These are phyloP conservation scores for Neobulgaria alba DNA, from an alignment of 2,329 filamentous ascomycete genomes.

Conservation along the genomic window DNA sequence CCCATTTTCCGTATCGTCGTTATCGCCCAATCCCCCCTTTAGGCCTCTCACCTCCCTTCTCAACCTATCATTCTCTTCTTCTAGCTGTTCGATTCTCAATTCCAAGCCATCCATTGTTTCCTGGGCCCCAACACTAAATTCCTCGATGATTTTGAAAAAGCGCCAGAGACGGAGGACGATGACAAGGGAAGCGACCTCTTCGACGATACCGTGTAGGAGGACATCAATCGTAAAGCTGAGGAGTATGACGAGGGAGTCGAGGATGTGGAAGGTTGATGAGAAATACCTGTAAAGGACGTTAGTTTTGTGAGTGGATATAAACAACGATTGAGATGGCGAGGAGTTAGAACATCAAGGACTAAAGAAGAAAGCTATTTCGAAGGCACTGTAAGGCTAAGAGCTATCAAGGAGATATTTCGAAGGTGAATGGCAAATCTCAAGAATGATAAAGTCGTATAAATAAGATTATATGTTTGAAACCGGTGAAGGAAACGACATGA, in stretches of 20 bases:
- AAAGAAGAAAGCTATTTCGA: too few species aligned
- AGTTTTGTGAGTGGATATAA: not conserved
- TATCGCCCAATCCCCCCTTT: constrained; percentile 14
- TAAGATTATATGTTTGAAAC: not conserved
- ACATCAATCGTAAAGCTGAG: constrained; percentile 54
- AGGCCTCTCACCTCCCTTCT: constrained; percentile 34
- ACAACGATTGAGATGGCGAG: too few species aligned
- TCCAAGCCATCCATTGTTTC: constrained; percentile 54
- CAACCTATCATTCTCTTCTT: constrained; percentile 39
- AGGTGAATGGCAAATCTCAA: not conserved
- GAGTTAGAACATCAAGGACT: too few species aligned
- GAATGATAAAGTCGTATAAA: not conserved
- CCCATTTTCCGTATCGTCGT: too few species aligned
- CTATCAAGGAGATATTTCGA: not conserved
- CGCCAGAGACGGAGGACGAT: constrained; percentile 60
- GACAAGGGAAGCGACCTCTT: constrained; percentile 58
- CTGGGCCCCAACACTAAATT: constrained; percentile 53
- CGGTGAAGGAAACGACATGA: not conserved
- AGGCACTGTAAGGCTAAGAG: too few species aligned
- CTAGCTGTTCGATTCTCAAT: constrained; percentile 41
- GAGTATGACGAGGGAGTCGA: constrained; percentile 56
- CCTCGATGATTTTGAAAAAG: constrained; percentile 63
- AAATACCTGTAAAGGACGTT: constrained; percentile 40
- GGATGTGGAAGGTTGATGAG: constrained; percentile 48
- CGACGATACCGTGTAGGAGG: constrained; percentile 47